phyloP scores from a whole-genome alignment of 192 early-diverging fungal genomes.

The Piromyces sp. region DNA sequence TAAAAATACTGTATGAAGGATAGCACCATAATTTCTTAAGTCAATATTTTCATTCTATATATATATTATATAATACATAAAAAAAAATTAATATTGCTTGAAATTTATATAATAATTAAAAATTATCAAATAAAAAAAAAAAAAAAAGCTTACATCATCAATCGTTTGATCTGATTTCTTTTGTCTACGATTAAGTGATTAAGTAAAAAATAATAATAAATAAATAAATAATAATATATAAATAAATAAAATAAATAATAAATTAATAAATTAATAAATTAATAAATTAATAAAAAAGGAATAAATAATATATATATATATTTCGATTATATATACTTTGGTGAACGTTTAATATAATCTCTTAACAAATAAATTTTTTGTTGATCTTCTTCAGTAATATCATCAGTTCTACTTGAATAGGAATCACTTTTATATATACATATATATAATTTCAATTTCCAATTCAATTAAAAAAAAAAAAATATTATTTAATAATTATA shows the following conservation, averaged over 20 bases:
- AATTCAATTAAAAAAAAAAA: too few relatives aligned
- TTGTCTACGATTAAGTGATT: neutral
- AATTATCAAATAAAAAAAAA: too few relatives aligned
- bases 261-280: too few relatives aligned
- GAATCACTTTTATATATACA: neutral
- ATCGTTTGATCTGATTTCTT: neutral
- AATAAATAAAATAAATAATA: too few relatives aligned
- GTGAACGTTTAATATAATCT: neutral
- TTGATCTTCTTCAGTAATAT: neutral
- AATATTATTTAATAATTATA: too few relatives aligned
- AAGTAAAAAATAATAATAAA: too few relatives aligned
- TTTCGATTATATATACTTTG: neutral
- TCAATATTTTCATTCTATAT: neutral
- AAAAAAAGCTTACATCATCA: neutral
- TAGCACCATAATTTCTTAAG: constrained; percentile 19
- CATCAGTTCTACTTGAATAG: neutral
- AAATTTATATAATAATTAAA: too few relatives aligned
- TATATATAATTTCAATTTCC: too few relatives aligned
- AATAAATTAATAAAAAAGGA: too few relatives aligned
- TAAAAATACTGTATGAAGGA: constrained; percentile 52
- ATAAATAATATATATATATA: too few relatives aligned
- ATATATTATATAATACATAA: neutral
- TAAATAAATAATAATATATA: too few relatives aligned
- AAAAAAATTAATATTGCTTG: too few relatives aligned
- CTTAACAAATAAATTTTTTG: neutral